Evolutionary conservation across 2,329 filamentous ascomycete genomes (phyloP), one percentile per base, ranked within the genome.

Genomic region (Ceratocystis colombiana): DNA sequence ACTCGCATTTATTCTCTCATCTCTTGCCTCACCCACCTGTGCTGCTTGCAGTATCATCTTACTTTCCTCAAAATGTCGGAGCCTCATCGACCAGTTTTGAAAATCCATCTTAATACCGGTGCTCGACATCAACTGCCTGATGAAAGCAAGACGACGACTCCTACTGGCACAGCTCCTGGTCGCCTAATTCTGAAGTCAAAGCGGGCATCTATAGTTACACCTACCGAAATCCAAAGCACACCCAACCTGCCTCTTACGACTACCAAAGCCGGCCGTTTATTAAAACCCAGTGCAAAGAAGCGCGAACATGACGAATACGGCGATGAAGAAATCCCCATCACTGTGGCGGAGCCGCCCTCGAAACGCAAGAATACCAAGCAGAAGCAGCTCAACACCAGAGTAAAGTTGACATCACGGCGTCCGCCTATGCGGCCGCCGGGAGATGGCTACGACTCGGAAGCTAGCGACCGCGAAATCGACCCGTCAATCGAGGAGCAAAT

Each of bases 391-490:
- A 30, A 28, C n/a, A 81, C 85, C 66, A 85, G 82, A 73, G 77
- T 84, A 61, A 74, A 76, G 53, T 72, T 73, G 59, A 78, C 75
- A 25, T 72, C 75, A 22, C 75, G 79, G 74, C 82, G 85, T 69
- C 80, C 84, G 1, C 87, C 89, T 5, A 79, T 82, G 41, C 83
- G 89, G 69, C 85, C 86, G 4, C 83, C 84, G 1, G 94, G 94
- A 64, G 90, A 96, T 66, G 94, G 93, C 6, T 99, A 97, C 76
- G 94, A 99, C 74, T 96, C 92, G 2, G 94, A 97, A 75, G 90
- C 92, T 12, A 94, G 91, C 66, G 94, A 97, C 73, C 85, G 87
- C 15, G 94, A 99, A 75, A 76, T 79, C 8, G 94, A 99, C 72
- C 94, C 94, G 0, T 82, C 88, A 0, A 89, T 96, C 68, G 93